phyloP scores from a whole-genome alignment of 345 rosid genomes.

The Moricandia moricandioides region DNA sequence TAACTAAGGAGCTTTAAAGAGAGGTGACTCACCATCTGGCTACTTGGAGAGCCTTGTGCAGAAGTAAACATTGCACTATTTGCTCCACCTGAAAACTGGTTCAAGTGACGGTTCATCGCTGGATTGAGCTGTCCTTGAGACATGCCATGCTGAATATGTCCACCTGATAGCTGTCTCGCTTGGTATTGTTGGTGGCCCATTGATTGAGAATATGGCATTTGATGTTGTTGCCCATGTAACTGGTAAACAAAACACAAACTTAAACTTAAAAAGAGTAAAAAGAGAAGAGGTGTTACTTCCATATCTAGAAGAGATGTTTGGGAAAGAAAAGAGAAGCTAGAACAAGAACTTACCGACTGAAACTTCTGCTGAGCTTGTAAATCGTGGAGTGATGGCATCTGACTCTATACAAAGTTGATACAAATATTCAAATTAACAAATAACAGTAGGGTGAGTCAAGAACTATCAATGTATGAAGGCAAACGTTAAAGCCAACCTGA shows the following conservation, averaged over 20 bases:
- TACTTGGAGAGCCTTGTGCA: constrained; percentile 77
- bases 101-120: constrained; percentile 74
- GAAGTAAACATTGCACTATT: constrained; percentile 79
- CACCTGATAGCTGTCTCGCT: constrained; percentile 74
- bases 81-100: constrained; percentile 74
- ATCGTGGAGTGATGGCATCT: constrained; percentile 63
- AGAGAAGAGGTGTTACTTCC: background rate
- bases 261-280: background rate
- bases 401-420: constrained; percentile 43
- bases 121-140: constrained; percentile 87
- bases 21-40: constrained; percentile 66
- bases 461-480: background rate
- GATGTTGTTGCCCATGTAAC: constrained; percentile 83
- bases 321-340: background rate
- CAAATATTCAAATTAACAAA: background rate
- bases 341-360: constrained; percentile 47
- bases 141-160: constrained; percentile 74
- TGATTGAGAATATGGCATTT: constrained; percentile 88
- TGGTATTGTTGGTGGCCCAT: constrained; percentile 88
- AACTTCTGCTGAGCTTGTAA: constrained; percentile 72
- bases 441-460: background rate
- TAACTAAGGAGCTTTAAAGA: constrained; percentile 3
- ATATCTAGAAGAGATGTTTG: background rate
- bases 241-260: constrained; percentile 8
- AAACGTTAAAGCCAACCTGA: constrained; percentile 47